Evolutionary conservation across 148 eudicot species (phyloP), one percentile per base, ranked within the genome.

Genomic region (Dianthus caryophyllus): DNA sequence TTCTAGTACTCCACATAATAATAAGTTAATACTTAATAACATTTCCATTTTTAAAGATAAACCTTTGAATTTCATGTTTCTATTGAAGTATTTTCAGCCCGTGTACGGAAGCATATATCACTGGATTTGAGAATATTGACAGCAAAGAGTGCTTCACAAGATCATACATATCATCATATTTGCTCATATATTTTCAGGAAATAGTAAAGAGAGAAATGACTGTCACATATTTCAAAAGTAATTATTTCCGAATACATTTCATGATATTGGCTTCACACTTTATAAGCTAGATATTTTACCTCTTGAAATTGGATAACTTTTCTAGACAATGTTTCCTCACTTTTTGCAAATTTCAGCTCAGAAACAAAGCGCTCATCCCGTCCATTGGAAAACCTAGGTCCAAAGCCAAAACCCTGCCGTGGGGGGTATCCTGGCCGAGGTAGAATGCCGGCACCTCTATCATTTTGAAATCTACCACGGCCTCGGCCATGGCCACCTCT

Each of bases 291-390:
- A 43, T 18, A 68, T 24, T 36, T 64, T 79, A 94, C 98, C 98
- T 88, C 95, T 74, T 94, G 98, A 76, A 90, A 79, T 41, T 76
- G 71, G 60, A 83, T 76, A 66, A 73, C 69, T 73, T 82, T 94
- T 76, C 98, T 86, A 66, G 97, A 78, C 63, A 94, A 57, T 18
- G 98, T 90, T 81, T 94, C 98, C 78, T 94, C 98, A 69, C 98
- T 90, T 77, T 84, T 94, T 18, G 85, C 73, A 73, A 94, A 83
- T 87, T 86, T 88, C 50, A 86, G 66, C 75, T 94, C 98, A 66
- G 98, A 90, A 67, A 95, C 99, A 80, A 95, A 86, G 9, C 99
- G 97, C 68, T 95, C 99, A 82, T 95, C 99, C 21, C 85, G 92
- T 50, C 61, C 82, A 77, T 78, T 81, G 61, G 67, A 65, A 70